phyloP scores from a whole-genome alignment of 2,329 filamentous ascomycete species.

The Monosporascus sp. region DNA sequence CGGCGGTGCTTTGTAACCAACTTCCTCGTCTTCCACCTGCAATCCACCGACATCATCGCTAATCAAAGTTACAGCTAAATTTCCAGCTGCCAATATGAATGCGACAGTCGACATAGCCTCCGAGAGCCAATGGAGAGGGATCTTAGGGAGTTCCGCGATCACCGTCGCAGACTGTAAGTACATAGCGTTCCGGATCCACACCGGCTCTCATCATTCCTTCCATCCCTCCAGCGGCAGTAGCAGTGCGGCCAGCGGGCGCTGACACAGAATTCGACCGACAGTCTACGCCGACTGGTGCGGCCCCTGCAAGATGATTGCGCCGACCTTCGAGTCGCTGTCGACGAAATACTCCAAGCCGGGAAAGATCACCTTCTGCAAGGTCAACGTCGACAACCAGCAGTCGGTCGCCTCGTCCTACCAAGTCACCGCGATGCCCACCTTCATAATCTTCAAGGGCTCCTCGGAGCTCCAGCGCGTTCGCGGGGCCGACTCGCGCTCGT shows the following conservation, averaged over 20 bases:
- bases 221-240: not conserved
- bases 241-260: conserved; percentile 16
- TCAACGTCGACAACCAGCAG: conserved; percentile 81
- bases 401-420: conserved; percentile 72
- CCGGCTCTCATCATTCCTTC: too few species aligned
- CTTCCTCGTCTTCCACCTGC: not conserved
- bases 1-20: not conserved
- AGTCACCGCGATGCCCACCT: conserved; percentile 88
- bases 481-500: conserved; percentile 72
- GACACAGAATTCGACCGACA: conserved; percentile 32
- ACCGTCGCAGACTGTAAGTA: conserved; percentile 85
- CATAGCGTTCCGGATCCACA: not conserved
- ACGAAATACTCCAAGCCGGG: conserved; percentile 73
- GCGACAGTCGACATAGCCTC: conserved; percentile 56
- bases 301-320: conserved; percentile 88
- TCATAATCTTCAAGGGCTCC: conserved; percentile 80
- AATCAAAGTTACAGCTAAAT: not conserved
- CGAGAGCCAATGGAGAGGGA: conserved; percentile 62
- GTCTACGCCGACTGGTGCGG: conserved; percentile 96
- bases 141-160: conserved; percentile 68
- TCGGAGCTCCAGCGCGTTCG: conserved; percentile 68
- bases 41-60: not conserved
- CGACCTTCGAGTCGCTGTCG: conserved; percentile 80
- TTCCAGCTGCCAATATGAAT: conserved; percentile 29
- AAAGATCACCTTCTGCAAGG: conserved; percentile 83